These are phyloP conservation scores for Geotrichum cucujoidarum DNA, from an alignment of 1,139 yeast genomes.

Conservation along the genomic window DNA sequence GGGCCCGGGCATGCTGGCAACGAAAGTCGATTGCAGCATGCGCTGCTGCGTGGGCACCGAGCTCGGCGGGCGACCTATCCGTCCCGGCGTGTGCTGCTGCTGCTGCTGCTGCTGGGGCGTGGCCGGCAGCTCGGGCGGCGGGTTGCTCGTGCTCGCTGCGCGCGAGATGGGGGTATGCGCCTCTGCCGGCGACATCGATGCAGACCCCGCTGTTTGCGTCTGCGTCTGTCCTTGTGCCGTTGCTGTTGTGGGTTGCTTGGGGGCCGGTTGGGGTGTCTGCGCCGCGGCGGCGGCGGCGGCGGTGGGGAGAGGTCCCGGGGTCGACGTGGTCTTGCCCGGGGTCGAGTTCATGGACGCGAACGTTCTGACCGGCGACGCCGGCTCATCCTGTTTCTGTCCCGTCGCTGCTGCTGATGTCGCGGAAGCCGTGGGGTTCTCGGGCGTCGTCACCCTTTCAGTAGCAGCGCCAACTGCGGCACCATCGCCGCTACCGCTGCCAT, in stretches of 20 bases:
- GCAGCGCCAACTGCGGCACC: background rate
- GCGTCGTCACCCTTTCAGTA: constrained; percentile 1
- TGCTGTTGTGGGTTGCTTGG: background rate
- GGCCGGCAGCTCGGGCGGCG: constrained; percentile 6
- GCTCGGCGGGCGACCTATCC: constrained; percentile 17
- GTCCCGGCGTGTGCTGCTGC: no score
- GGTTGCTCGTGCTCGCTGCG: constrained; percentile 3
- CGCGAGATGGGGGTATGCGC: background rate
- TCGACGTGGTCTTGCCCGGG: constrained; percentile 7
- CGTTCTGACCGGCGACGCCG: constrained; percentile 2
- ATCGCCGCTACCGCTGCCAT: constrained; percentile 3
- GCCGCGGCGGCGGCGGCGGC: background rate
- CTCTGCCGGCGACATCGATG: background rate
- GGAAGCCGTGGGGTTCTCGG: constrained; percentile 8
- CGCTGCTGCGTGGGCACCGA: constrained; percentile 16
- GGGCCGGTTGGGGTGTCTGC: background rate
- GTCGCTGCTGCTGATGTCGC: no score
- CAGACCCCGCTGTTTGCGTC: background rate
- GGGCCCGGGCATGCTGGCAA: constrained; percentile 3
- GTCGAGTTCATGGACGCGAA: constrained; percentile 10
- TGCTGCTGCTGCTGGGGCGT: no score
- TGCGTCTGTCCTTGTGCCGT: background rate
- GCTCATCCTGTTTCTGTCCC: no score
- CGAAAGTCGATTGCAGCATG: constrained; percentile 16
- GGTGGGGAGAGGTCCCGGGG: background rate